Evolutionary conservation across 495 filamentous ascomycete species (phyloP), one percentile per base, ranked within the genome.

Genomic region (Collariella sp.): DNA sequence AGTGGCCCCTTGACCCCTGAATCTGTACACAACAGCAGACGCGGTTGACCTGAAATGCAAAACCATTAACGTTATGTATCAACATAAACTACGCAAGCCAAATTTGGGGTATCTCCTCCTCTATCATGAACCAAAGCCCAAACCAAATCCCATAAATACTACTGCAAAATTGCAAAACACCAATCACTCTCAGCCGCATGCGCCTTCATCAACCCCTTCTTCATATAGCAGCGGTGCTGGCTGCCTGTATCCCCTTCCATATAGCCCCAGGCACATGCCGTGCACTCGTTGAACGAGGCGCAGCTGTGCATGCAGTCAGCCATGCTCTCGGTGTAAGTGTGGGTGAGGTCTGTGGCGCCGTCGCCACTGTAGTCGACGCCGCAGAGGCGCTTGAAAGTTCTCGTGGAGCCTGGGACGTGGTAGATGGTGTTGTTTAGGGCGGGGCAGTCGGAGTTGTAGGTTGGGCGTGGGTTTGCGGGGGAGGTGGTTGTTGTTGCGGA

Each of bases 241-340:
- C 54, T 55, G 0, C 66, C 70, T 1, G 43, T 41, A 50, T 77
- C 74, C 1, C 71, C 73, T 4, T 62, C 46, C 7, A 74, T 42
- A 36, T 62, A 66, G 0, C 74, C 74, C 74, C 74, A 77, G 2
- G 62, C 62, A 33, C 67, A 71, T 11, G 66, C 73, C 0, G 69
- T 74, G 52, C 74, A 77, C 26, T 62, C 61, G 43, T 58, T 52
- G 13, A 66, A 67, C 6, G 63, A 66, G 2, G 73, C 72, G 52
- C 74, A 77, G 49, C 55, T 66, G 41, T 71, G 52, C 57, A 77
- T 73, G 52, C 74, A 77, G n/a, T 72, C 71, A 33, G 65, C 54
- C 60, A 73, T 69, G 52, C 52, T 72, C 43, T 53, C 60, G 0
- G 74, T 74, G 7, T 52, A 61, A 9, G 73, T 59, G 38, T 71